Evolutionary conservation across 768 basidiomycete genomes (phyloP), one percentile per base, ranked within the genome.

Genomic region (Hypholoma fasciculare): DNA sequence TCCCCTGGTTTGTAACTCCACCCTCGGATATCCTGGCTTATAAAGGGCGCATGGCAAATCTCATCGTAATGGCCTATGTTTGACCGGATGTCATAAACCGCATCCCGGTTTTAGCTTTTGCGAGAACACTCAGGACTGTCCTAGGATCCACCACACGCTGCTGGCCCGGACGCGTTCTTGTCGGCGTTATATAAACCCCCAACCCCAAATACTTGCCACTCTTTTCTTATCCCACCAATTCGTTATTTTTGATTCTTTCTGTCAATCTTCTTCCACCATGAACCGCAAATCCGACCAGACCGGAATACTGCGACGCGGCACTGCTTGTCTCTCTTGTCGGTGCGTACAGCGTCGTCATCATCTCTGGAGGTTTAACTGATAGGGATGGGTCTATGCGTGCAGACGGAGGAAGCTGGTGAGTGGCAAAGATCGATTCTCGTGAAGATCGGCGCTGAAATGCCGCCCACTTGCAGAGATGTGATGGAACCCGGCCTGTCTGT

Each of bases 401-500:
- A 81, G 79, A 60, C 75, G 77, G 63, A 69, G 78, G 53, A 81
- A 81, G 61, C 64, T 81, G 65, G 79, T 81, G 62, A 58, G 76
- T 57, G 20, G 38, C 11, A 9, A n/a, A 4, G 34, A 13, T n/a
- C 19, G 37, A 44, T 19, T 19, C 49, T 16, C 36, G n/a, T 23
- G 17, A 17, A 49, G 40, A 36, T 13, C 42, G 27, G 38, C 14
- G 48, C 40, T 49, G 13, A 46, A 52, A 44, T 23, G 26, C 49
- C 48, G 16, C 44, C 56, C 20, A 50, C 30, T 49, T 38, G 11
- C 61, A 87, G 86, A 82, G 83, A 81, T 88, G 86, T 65, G 83
- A 86, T 64, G 84, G 84, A 16, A 68, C 67, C 23, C 81, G 82
- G 40, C 86, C 86, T 14, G 73, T 79, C 37, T 87, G 86, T 65